These are phyloP conservation scores for Euphorbia corollata DNA, from an alignment of 441 rosid genomes.

Conservation along the genomic window DNA sequence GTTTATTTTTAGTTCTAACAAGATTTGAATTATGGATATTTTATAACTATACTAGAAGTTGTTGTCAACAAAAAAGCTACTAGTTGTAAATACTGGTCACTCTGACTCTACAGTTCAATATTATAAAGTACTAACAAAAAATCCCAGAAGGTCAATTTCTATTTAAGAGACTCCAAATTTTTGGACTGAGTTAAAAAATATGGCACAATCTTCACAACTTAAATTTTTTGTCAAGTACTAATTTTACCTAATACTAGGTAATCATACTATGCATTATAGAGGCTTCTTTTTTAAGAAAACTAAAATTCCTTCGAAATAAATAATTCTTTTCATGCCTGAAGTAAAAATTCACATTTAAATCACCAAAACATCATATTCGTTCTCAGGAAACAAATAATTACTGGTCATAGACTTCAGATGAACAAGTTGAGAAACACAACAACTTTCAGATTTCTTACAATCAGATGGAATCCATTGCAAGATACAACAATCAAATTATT, in stretches of 20 bases:
- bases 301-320: no score
- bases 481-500: slow-evolving; percentile 2
- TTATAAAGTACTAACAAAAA: neutral
- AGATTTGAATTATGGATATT: neutral
- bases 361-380: no score
- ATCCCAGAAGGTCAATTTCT: neutral
- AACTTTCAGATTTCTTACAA: neutral
- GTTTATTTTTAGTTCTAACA: slow-evolving; percentile 3
- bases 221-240: neutral
- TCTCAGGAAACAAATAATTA: neutral
- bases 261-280: neutral
- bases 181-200: neutral
- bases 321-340: neutral
- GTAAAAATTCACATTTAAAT: slow-evolving; percentile 5
- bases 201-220: neutral
- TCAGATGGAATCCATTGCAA: neutral
- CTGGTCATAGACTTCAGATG: neutral
- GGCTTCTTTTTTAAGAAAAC: neutral
- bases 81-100: neutral
- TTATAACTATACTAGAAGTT: neutral
- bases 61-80: slow-evolving; percentile 4
- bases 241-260: neutral
- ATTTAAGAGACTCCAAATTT: neutral
- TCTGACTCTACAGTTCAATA: neutral
- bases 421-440: neutral